Evolutionary conservation across 306 rosid genomes (phyloP).

Genomic region (Vicia faba): DNA sequence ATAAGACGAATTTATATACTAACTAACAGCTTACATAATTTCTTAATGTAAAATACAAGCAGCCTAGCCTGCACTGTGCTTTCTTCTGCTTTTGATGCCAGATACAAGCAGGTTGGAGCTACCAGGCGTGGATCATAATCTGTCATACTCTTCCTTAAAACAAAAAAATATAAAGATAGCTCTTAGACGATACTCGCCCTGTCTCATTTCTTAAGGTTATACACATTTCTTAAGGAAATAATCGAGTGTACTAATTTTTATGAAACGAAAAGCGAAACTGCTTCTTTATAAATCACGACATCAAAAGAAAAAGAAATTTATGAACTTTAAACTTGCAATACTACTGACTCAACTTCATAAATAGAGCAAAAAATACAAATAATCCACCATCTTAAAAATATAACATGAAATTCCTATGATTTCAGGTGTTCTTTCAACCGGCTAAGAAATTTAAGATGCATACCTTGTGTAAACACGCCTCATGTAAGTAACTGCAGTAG

Average conservation of each 20-base stretch:
- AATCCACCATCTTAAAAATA: slow-evolving; percentile 14
- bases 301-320: too few relatives aligned
- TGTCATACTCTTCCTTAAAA: slow-evolving; percentile 78
- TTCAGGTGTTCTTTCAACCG: background rate
- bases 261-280: too few relatives aligned
- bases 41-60: slow-evolving; percentile 75
- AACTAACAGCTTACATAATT: slow-evolving; percentile 51
- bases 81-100: slow-evolving; percentile 96
- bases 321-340: too few relatives aligned
- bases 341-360: too few relatives aligned
- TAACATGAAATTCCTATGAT: slow-evolving; percentile 32
- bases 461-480: slow-evolving; percentile 96
- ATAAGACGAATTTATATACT: slow-evolving; percentile 2
- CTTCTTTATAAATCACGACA: too few relatives aligned
- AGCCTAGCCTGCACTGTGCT: slow-evolving; percentile 88
- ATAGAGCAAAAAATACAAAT: slow-evolving; percentile 6
- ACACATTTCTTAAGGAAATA: too few relatives aligned
- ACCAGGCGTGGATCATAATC: slow-evolving; percentile 95
- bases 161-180: slow-evolving; percentile 2
- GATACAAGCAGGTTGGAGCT: slow-evolving; percentile 90
- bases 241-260: too few relatives aligned
- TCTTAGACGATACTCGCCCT: background rate
- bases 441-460: slow-evolving; percentile 26
- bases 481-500: slow-evolving; percentile 94
- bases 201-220: too few relatives aligned